phyloP scores from a whole-genome alignment of 345 rosid genomes.

The Moricandia moricandioides region DNA sequence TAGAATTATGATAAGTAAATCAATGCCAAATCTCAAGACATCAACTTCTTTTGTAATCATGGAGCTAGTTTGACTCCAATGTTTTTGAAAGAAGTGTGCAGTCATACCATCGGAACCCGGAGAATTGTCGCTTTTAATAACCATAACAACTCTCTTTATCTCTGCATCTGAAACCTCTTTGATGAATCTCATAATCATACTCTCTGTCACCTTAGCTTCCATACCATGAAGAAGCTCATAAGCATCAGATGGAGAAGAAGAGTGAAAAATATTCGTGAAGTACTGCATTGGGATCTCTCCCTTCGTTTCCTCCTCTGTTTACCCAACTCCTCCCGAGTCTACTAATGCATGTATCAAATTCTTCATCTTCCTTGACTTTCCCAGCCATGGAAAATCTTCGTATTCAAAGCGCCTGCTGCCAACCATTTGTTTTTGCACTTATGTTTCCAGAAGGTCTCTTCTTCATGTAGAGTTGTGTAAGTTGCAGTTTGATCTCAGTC shows the following conservation, averaged over 20 bases:
- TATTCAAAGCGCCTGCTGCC: background rate
- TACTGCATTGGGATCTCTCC: background rate
- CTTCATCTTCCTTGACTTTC: background rate
- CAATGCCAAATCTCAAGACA: too few relatives aligned
- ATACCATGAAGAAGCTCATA: background rate
- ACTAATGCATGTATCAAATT: background rate
- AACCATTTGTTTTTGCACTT: background rate
- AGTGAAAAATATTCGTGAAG: too few relatives aligned
- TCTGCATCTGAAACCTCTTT: background rate
- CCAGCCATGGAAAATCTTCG: background rate
- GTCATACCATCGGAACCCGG: background rate
- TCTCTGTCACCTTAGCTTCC: background rate
- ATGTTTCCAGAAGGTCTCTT: too few relatives aligned
- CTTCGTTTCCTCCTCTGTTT: background rate
- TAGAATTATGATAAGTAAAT: too few relatives aligned
- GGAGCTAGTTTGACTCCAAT: background rate
- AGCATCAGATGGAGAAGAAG: background rate
- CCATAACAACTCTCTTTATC: background rate
- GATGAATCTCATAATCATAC: background rate
- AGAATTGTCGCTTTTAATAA: background rate
- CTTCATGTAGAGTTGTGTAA: background rate
- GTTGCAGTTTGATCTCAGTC: too few relatives aligned
- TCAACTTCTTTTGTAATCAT: background rate
- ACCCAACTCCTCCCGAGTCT: background rate
- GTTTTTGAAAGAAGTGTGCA: background rate